Base-by-base conservation (phyloP, 768 basidiomycete species). In the Psilocybe subaeruginosa region DNA sequence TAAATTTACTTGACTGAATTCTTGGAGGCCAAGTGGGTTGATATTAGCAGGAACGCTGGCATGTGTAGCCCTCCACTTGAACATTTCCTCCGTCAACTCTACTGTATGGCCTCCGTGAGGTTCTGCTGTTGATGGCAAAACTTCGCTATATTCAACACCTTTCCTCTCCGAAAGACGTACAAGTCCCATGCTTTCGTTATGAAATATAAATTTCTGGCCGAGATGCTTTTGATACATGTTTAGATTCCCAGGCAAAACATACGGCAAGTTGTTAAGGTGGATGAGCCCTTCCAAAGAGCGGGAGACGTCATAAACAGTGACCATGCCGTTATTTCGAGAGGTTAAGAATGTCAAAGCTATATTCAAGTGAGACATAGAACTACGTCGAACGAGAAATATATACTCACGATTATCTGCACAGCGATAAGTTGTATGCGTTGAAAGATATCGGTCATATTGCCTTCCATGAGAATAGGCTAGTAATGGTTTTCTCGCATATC, bases 261-360 rank as follows among this genome's bases (percentile, higher is more conserved):
- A 83, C 1, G 88, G 85, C 3, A 72, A 64, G 6, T 72, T 67
- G 58, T 81, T 74, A 56, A 81, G 68, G 45, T 81, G 81, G n/a
- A 86, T 61, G 27, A 83, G 77, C 17, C 68, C 65, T 27, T 77
- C 79, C 14, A 73, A 60, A 4, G 76, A 67, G 30, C 74, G 76
- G 39, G 80, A 79, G 23, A 89, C 82, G 67, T 90, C 87, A 63
- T 92, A 93, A 3, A 89, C 67, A 1, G 87, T 85, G 12, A 88
- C 73, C 37, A 92, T 68, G 14, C 76, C 74, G 63, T 87, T 90
- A 58, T 75, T 81, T 3, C 80, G 80, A 3, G 91, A 90, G 1
- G 82, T 84, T 31, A 92, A 70, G 30, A 90, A 69, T 0, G 88
- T 86, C 5, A 84, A 73, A 1, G 71, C 89, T 90, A 65, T 11